Percentiles rank a stretch among this genome's conserved stretches.
These are phyloP conservation scores for Debaryomyces singareniensis DNA, from an alignment of 1,139 yeast genomes.

Conservation along the genomic window DNA sequence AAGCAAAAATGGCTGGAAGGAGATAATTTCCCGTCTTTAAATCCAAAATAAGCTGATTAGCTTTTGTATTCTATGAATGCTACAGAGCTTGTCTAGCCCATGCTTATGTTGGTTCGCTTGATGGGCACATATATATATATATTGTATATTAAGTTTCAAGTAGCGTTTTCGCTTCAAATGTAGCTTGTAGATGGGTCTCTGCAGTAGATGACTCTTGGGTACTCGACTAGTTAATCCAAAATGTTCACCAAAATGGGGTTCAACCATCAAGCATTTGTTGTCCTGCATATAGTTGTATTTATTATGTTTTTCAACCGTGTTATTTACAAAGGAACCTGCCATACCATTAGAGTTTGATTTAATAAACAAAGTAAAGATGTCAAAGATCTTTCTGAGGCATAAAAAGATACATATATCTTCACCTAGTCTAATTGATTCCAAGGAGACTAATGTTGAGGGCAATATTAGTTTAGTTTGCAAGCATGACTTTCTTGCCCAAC, in stretches of 20 bases:
- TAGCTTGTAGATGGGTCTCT: no score
- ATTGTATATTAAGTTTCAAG: no score
- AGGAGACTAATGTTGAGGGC: conserved; percentile 11
- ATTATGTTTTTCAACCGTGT: not conserved
- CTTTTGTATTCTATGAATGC: not conserved
- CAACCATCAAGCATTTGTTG: no score
- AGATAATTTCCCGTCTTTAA: conserved; percentile 17
- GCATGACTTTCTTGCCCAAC: conserved; percentile 29
- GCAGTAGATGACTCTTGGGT: no score
- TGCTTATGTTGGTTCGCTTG: conserved; percentile 36
- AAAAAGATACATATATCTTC: conserved; percentile 2
- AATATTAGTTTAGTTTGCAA: conserved; percentile 36
- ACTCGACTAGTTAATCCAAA: no score
- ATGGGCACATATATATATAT: conserved; percentile 28
- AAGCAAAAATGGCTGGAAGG: conserved; percentile 51
- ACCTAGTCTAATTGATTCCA: conserved; percentile 1
- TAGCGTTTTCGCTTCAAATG: no score
- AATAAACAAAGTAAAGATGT: not conserved
- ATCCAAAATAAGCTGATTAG: not conserved
- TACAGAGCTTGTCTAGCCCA: no score
- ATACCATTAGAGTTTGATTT: not conserved
- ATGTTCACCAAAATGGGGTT: no score
- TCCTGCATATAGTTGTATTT: no score
- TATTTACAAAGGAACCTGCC: not conserved
- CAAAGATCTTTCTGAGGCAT: not conserved